Conservation (phyloP, 1,284 basidiomycete species). For the Cystobasidium pallidum region DNA sequence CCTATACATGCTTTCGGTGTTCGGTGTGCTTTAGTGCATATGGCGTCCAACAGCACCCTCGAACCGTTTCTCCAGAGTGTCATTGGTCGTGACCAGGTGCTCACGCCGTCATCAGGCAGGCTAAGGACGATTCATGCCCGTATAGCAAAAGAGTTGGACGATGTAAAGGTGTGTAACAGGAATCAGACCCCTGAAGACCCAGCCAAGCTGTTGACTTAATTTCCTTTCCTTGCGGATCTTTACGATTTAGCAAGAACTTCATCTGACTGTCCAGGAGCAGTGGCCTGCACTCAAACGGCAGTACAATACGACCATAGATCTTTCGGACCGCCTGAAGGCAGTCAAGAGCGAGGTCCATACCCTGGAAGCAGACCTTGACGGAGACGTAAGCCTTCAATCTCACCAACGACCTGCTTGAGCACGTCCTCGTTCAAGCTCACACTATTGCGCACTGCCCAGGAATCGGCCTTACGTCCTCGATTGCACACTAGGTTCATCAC, state of each 20-base stretch:
- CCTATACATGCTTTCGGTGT: not conserved
- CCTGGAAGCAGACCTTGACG: slow-evolving; percentile 17
- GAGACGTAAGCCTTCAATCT: slow-evolving; percentile 16
- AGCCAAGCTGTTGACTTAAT: too few species aligned
- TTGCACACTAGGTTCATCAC: slow-evolving; percentile 10
- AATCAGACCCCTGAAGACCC: too few species aligned
- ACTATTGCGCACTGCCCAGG: slow-evolving; percentile 13
- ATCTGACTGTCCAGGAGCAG: slow-evolving; percentile 33
- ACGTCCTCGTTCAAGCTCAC: not conserved
- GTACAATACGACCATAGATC: slow-evolving; percentile 18
- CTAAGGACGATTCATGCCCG: slow-evolving; percentile 28
- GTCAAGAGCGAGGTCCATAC: slow-evolving; percentile 9
- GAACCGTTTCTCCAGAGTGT: slow-evolving; percentile 31
- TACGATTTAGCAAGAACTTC: slow-evolving; percentile 27
- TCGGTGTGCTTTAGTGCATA: not conserved
- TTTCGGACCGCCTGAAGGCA: slow-evolving; percentile 16
- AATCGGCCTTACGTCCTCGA: slow-evolving; percentile 17
- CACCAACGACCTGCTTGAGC: not conserved
- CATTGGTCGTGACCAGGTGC: slow-evolving; percentile 24
- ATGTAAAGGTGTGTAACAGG: slow-evolving; percentile 19
- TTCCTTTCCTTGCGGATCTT: not conserved
- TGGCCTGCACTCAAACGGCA: slow-evolving; percentile 38
- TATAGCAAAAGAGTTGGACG: slow-evolving; percentile 22
- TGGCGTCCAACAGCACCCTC: slow-evolving; percentile 1
- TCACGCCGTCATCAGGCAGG: slow-evolving; percentile 20